Evolutionary conservation across 2,329 filamentous ascomycete genomes (phyloP), one percentile per base, ranked within the genome.

Genomic region (Arthrobotrys entomopaga): DNA sequence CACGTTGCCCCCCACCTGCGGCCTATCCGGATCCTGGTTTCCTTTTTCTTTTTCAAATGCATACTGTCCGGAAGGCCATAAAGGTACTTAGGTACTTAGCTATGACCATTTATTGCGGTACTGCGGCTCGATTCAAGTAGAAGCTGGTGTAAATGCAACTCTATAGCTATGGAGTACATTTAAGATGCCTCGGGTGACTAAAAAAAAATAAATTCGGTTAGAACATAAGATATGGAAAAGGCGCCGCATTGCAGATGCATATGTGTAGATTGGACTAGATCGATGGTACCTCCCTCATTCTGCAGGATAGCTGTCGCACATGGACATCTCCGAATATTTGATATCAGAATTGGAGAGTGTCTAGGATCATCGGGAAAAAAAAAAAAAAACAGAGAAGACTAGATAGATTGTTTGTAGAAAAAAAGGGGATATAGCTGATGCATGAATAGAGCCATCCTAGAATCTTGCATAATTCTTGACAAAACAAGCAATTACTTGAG

Each of bases 1-100:
- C 38, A 46, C 42, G 40, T 48, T 46, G 16, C 19, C 40, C 56
- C 54, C 56, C 56, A 59, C 56, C 46, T 59, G 22, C 26, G 13
- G 42, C 13, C 15, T 13, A 46, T 15, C 53, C 20, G 20, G n/a
- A 46, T 15, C 53, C 20, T 50, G n/a, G 16, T 26, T 19, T 43
- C 19, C 53, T 6, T 20, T 13, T 20, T 24, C 38, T 10, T n/a
- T 16, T 7, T 8, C 24, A 34, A 34, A 34, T 34, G 29, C 29
- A 34, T 34, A 10, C 10, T 34, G 29, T 34, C 10, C 29, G 5
- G 29, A 34, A 34, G 10, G 29, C 29, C 29, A 34, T 34, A 34
- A 34, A 34, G 29, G 29, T 10, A n/a, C n/a, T n/a, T n/a, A n/a
- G n/a, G n/a, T n/a, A n/a, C n/a, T n/a, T n/a, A n/a, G n/a, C n/a